phyloP scores from a whole-genome alignment of 1,139 yeast genomes.

The Blastobotrys capitulatus region DNA sequence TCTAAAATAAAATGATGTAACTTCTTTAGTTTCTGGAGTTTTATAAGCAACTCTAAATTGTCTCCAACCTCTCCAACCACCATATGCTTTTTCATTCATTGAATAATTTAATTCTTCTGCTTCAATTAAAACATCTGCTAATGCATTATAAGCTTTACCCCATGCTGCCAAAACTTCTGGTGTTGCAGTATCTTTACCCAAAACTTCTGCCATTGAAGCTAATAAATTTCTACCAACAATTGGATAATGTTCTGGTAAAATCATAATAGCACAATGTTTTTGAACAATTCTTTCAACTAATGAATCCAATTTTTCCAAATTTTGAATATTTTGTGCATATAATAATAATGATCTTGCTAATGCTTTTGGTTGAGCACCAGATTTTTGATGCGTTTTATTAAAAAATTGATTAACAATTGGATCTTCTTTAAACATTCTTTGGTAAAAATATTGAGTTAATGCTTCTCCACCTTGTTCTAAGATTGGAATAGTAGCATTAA shows the following conservation, averaged over 20 bases:
- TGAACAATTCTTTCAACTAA: conserved; percentile 57
- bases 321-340: conserved; percentile 61
- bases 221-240: conserved; percentile 56
- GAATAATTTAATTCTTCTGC: conserved; percentile 48
- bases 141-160: conserved; percentile 57
- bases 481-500: conserved; percentile 56
- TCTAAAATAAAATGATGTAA: conserved; percentile 48
- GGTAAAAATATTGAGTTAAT: conserved; percentile 51
- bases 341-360: conserved; percentile 57
- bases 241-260: conserved; percentile 59
- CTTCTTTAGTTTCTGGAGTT: conserved; percentile 42
- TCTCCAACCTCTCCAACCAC: conserved; percentile 54
- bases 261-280: conserved; percentile 62
- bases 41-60: conserved; percentile 44
- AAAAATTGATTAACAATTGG: conserved; percentile 56
- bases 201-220: conserved; percentile 47
- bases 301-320: conserved; percentile 47
- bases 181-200: conserved; percentile 54
- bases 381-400: conserved; percentile 53
- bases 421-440: conserved; percentile 48
- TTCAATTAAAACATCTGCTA: conserved; percentile 56
- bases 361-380: conserved; percentile 56
- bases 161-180: conserved; percentile 57
- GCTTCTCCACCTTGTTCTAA: conserved; percentile 52
- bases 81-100: conserved; percentile 30